These are phyloP conservation scores for Salisapilia sapeloensis DNA, from an alignment of 352 stramenopile genomes.

Conservation along the genomic window DNA sequence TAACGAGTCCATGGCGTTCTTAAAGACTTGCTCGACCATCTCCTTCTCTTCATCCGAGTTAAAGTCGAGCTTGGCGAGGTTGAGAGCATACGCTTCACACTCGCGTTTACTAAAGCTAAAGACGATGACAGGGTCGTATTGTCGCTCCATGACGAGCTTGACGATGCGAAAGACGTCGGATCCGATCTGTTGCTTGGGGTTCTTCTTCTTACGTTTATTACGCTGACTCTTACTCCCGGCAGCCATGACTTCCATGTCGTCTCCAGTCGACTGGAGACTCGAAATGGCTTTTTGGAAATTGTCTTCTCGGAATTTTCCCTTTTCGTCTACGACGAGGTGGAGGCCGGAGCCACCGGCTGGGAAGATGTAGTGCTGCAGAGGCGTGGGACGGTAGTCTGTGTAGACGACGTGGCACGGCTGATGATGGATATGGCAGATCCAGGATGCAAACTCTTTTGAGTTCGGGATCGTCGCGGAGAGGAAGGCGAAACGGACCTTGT, in stretches of 20 bases:
- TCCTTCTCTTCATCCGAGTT: slow-evolving; percentile 97
- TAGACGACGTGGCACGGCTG: slow-evolving; percentile 99
- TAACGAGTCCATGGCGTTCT: slow-evolving; percentile 96
- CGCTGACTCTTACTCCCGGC: slow-evolving; percentile 65
- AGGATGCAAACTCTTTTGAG: slow-evolving; percentile 90
- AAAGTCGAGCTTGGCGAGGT: slow-evolving; percentile 92
- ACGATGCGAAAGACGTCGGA: slow-evolving; percentile 97
- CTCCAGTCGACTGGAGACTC: slow-evolving; percentile 43
- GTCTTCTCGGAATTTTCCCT: slow-evolving; percentile 95
- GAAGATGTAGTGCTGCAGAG: slow-evolving; percentile 99
- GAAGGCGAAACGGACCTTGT: slow-evolving; percentile 98
- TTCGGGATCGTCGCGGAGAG: slow-evolving; percentile 98
- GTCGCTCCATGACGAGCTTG: slow-evolving; percentile 95
- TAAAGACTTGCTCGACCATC: slow-evolving; percentile 93
- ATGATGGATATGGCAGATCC: slow-evolving; percentile 98
- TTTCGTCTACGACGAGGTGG: slow-evolving; percentile 98
- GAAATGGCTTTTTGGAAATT: slow-evolving; percentile 93
- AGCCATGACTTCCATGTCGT: slow-evolving; percentile 59
- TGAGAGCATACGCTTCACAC: slow-evolving; percentile 87
- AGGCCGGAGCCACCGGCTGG: slow-evolving; percentile 91
- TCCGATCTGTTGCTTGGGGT: slow-evolving; percentile 84
- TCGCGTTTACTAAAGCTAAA: slow-evolving; percentile 99
- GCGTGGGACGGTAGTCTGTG: slow-evolving; percentile 98
- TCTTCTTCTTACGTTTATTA: slow-evolving; percentile 45
- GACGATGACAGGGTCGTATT: slow-evolving; percentile 96